These are phyloP conservation scores for Elongisporangium prolatum DNA, from an alignment of 352 stramenopile species.

Conservation along the genomic window DNA sequence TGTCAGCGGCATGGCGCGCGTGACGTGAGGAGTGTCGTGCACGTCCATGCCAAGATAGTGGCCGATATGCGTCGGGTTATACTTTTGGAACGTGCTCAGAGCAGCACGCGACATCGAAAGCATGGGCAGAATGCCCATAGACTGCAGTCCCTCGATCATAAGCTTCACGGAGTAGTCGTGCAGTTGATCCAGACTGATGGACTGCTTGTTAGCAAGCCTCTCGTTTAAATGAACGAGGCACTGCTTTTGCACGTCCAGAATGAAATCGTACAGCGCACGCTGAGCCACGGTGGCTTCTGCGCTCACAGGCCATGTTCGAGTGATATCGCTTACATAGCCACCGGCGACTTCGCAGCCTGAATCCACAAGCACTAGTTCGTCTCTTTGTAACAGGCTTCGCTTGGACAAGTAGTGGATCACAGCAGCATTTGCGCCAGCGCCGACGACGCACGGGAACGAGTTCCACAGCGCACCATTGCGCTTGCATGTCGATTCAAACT, in stretches of 20 bases:
- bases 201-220: conserved; percentile 37
- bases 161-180: conserved; percentile 70
- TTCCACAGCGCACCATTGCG: conserved; percentile 73
- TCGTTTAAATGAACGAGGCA: conserved; percentile 48
- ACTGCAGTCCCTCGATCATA: conserved; percentile 62
- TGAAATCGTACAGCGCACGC: conserved; percentile 64
- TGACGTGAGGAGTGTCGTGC: conserved; percentile 74
- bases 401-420: conserved; percentile 84
- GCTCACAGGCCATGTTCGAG: conserved; percentile 67
- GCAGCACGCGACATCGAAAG: conserved; percentile 24
- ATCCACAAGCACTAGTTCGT: conserved; percentile 85
- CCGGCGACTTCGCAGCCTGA: conserved; percentile 76
- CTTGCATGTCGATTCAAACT: conserved; percentile 70
- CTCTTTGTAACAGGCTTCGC: conserved; percentile 39
- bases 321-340: conserved; percentile 82
- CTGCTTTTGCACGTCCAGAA: conserved; percentile 74
- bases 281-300: conserved; percentile 44
- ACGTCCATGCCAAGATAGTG: conserved; percentile 85
- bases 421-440: conserved; percentile 65
- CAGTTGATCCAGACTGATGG: conserved; percentile 66
- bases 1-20: conserved; percentile 44
- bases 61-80: conserved; percentile 84
- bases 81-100: conserved; percentile 64
- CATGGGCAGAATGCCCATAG: conserved; percentile 51
- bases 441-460: conserved; percentile 82